A percentile compares a stretch with the other conserved stretches of the same genome.
Conservation (phyloP, 129 eudicot genomes). For the Saposhnikovia divaricata region DNA sequence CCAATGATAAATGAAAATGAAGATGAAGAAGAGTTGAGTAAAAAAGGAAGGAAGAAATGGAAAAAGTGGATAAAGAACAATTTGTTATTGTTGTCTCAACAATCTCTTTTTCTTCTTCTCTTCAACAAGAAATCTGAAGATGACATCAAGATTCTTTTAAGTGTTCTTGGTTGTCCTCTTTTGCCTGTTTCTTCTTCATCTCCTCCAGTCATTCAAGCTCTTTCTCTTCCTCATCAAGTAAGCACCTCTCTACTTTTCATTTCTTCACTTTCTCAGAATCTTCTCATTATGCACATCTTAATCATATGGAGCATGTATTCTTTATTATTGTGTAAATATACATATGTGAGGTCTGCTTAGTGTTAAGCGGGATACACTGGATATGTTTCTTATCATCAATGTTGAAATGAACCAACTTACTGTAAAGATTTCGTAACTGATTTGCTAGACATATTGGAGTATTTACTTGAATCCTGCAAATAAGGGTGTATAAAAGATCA, state of each 20-base stretch:
- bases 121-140: constrained; percentile 59
- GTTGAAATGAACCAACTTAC: too few species aligned
- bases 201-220: not conserved
- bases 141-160: constrained; percentile 64
- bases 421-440: too few species aligned
- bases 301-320: too few species aligned
- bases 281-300: too few species aligned
- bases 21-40: constrained; percentile 24
- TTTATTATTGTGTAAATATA: too few species aligned
- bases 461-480: too few species aligned
- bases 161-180: constrained; percentile 96
- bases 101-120: constrained; percentile 19
- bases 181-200: constrained; percentile 59
- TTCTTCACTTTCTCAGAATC: too few species aligned
- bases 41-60: constrained; percentile 49
- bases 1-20: constrained; percentile 56
- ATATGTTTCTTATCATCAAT: too few species aligned
- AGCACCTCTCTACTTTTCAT: not conserved
- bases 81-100: constrained; percentile 14
- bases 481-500: too few species aligned
- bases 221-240: constrained; percentile 28
- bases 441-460: too few species aligned
- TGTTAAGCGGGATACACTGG: too few species aligned
- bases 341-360: too few species aligned
- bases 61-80: constrained; percentile 59